Evolutionary conservation across 176 grass and related monocot species (phyloP).

Genomic region (Calamus simplicifolius): DNA sequence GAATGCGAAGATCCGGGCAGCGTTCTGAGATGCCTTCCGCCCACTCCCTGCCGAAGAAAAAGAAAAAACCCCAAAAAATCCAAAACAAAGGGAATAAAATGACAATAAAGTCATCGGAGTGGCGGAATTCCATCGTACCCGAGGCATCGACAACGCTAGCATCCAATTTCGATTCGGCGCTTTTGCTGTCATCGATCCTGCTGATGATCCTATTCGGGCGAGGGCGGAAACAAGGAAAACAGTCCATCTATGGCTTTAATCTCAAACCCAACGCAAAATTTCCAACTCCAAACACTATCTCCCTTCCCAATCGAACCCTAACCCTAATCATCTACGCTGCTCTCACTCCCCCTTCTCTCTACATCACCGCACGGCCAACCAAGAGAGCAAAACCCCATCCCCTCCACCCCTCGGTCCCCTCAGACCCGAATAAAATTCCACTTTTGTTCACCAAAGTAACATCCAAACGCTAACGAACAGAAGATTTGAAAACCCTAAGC

Average conservation of each 20-base stretch:
- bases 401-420: constrained; percentile 1
- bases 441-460: not conserved
- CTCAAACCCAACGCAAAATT: not conserved
- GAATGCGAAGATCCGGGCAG: constrained; percentile 80
- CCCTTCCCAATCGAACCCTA: not conserved
- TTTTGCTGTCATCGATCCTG: constrained; percentile 26
- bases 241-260: constrained; percentile 38
- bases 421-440: constrained; percentile 1
- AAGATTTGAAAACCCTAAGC: constrained; percentile 1
- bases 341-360: not conserved
- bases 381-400: not conserved
- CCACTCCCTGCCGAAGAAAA: constrained; percentile 30
- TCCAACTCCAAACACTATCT: not conserved
- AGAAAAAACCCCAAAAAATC: not conserved
- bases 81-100: not conserved
- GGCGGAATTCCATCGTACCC: constrained; percentile 12
- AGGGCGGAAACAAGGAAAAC: constrained; percentile 56
- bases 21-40: constrained; percentile 34
- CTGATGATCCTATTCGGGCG: constrained; percentile 18
- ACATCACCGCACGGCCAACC: not conserved
- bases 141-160: constrained; percentile 36
- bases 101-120: constrained; percentile 4
- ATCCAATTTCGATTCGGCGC: constrained; percentile 32
- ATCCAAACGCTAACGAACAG: constrained; percentile 13
- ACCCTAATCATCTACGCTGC: not conserved